Evolutionary conservation across 2,329 filamentous ascomycete species (phyloP).

Genomic region (Exophiala sp.): DNA sequence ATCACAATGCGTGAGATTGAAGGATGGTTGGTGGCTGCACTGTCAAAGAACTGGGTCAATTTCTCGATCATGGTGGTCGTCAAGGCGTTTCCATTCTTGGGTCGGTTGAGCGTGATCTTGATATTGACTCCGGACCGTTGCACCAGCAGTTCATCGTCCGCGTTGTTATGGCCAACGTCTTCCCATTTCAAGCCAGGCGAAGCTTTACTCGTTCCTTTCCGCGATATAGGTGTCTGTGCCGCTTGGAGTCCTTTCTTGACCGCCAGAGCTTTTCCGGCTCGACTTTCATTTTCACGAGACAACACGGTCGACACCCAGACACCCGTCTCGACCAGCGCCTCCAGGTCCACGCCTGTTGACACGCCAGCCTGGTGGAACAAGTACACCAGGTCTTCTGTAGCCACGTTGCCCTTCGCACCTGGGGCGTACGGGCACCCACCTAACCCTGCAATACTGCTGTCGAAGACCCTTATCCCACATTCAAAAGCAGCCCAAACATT

Average conservation of each 20-base stretch:
- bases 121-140: conserved; percentile 28
- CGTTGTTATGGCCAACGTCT: neutral
- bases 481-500: conserved; percentile 73
- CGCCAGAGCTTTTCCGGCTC: conserved; percentile 55
- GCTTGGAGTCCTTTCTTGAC: conserved; percentile 6
- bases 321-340: conserved; percentile 62
- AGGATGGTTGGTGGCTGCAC: conserved; percentile 25
- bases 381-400: conserved; percentile 78
- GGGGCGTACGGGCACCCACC: conserved; percentile 82
- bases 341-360: conserved; percentile 45
- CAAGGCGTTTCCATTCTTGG: conserved; percentile 38
- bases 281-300: conserved; percentile 58
- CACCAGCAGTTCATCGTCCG: neutral
- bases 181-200: neutral
- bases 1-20: conserved; percentile 31
- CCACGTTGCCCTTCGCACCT: conserved; percentile 79
- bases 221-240: neutral
- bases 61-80: conserved; percentile 36
- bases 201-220: neutral
- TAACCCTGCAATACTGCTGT: conserved; percentile 71
- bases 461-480: conserved; percentile 71
- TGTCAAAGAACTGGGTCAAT: conserved; percentile 31
- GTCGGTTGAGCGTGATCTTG: conserved; percentile 32
- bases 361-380: conserved; percentile 50
- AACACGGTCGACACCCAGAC: conserved; percentile 64